These are phyloP conservation scores for Moelleriella libera DNA, from an alignment of 2,329 filamentous ascomycete species.

Conservation along the genomic window DNA sequence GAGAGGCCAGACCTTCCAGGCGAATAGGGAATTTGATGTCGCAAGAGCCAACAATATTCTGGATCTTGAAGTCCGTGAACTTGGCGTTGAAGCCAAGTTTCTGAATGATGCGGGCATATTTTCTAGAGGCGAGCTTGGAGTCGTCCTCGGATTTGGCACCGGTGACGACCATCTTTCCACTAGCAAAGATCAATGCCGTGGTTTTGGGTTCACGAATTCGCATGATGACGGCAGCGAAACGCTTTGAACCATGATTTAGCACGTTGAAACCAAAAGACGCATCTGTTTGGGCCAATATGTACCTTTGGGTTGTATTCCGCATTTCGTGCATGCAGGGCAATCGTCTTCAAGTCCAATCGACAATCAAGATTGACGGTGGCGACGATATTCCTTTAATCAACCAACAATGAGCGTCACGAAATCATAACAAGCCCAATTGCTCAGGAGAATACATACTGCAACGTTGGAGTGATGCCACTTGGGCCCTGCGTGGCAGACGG, in stretches of 20 bases:
- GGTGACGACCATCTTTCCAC: conserved; percentile 98
- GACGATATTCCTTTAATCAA: conserved; percentile 76
- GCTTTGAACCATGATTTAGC: conserved; percentile 33
- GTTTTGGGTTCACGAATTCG: conserved; percentile 98
- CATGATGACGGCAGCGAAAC: conserved; percentile 99
- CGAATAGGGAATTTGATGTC: conserved; percentile 99
- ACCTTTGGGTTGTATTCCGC: conserved; percentile 98
- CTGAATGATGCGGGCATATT: conserved; percentile 98
- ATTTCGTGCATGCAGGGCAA: conserved; percentile 93
- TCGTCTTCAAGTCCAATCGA: conserved; percentile 95
- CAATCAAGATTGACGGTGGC: conserved; percentile 97
- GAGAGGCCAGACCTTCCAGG: conserved; percentile 84
- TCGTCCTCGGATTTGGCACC: conserved; percentile 97
- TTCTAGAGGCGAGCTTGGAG: conserved; percentile 89
- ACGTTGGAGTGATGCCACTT: conserved; percentile 79
- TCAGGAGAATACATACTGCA: conserved; percentile 73
- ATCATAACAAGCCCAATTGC: conserved; percentile 14
- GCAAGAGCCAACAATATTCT: conserved; percentile 97
- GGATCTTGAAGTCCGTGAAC: conserved; percentile 99
- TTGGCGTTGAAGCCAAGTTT: conserved; percentile 99
- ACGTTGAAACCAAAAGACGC: neutral
- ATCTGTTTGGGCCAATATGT: conserved; percentile 19
- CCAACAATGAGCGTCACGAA: conserved; percentile 38
- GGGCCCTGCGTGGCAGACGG: conserved; percentile 70
- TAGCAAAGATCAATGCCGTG: conserved; percentile 93